Base-by-base conservation (phyloP, 1,139 yeast genomes). In the Suhomyces wounanorum region DNA sequence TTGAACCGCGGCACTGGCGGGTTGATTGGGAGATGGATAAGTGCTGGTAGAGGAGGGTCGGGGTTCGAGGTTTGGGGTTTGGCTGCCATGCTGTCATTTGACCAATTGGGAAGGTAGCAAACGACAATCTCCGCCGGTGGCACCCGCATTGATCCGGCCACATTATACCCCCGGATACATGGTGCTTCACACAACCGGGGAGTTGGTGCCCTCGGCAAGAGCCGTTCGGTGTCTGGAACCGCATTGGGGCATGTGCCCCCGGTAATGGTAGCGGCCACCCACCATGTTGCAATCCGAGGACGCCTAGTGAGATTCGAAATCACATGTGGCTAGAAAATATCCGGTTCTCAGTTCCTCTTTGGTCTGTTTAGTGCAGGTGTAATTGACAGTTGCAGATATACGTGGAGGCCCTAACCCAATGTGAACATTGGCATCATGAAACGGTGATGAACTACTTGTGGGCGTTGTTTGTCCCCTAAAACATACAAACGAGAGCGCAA, bases 321-420 rank as follows among this genome's bases (percentile, higher is more conserved):
- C 41, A 8, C 39, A 36, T 10, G 40, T n/a, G 40, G 25, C 40
- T n/a, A 26, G 23, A 40, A 40, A 40, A 40, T 40, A 40, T 40
- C 28, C 42, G 42, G 42, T 14, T 7, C 33, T 40, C 26, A 14
- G n/a, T 40, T 26, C 42, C 35, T 3, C 10, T 25, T 40, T 21
- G 23, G 42, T 26, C 35, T 3, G 4, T 25, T 40, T 21, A n/a
- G 42, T 26, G 13, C 33, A 9, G 10, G 8, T 14, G 26, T 14
- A 40, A 40, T 25, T 40, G 42, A 40, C 42, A 40, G 33, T 16
- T 40, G 21, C 21, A 40, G 31, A 30, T 11, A 30, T 30, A 30
- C 33, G 33, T n/a, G 33, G 33, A 2, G 3, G 14, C 33, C 11
- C 11, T 11, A 3, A 7, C 33, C 33, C 33, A 30, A 30, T 30